These are phyloP conservation scores for Neurospora cerealis DNA, from an alignment of 495 filamentous ascomycete species.

Conservation along the genomic window DNA sequence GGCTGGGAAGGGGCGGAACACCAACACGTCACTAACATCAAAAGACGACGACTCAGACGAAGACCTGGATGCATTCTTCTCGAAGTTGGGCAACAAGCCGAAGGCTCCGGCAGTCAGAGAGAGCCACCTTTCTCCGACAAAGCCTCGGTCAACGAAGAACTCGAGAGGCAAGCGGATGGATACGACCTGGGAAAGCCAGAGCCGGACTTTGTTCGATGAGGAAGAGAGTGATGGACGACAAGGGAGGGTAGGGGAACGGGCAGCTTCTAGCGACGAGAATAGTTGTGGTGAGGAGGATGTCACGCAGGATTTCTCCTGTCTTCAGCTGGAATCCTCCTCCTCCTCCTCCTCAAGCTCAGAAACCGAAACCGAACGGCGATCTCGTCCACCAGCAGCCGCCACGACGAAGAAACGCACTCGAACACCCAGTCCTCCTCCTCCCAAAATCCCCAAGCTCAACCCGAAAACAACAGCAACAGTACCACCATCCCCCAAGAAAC, in stretches of 20 bases:
- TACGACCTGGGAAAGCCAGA: neutral
- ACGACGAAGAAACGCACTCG: neutral
- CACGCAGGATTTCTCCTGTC: slow-evolving; percentile 13
- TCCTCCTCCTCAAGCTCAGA: neutral
- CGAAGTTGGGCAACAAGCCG: neutral
- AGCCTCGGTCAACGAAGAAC: neutral
- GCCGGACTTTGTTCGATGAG: neutral
- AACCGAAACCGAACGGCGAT: neutral
- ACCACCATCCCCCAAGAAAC: slow-evolving; percentile 26
- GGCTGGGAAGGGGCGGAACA: neutral
- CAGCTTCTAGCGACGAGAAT: neutral
- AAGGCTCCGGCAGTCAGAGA: neutral
- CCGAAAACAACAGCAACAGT: neutral
- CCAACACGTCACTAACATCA: neutral
- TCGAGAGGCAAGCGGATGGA: neutral
- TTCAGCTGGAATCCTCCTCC: slow-evolving; percentile 11
- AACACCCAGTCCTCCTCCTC: slow-evolving; percentile 18
- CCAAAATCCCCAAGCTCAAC: slow-evolving; percentile 17
- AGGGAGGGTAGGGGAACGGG: neutral
- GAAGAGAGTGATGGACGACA: neutral
- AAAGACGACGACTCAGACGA: neutral
- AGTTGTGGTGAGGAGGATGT: slow-evolving; percentile 8
- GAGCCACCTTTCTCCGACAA: neutral
- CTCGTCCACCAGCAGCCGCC: neutral
- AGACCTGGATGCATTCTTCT: neutral